Conservation (phyloP, 805 yeast species). For the Zygoascus ofunaensis region DNA sequence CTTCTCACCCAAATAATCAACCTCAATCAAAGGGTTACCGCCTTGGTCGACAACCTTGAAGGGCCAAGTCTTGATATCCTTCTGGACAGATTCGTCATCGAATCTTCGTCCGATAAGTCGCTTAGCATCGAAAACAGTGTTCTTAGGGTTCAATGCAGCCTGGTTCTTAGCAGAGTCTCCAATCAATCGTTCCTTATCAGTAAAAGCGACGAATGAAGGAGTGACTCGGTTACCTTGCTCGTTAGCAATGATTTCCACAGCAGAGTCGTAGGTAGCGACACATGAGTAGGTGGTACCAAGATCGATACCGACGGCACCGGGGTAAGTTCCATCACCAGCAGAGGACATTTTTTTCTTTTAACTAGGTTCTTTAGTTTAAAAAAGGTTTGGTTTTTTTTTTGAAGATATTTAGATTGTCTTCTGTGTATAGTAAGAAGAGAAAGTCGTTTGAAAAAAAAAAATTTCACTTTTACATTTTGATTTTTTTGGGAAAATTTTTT, state of each 20-base stretch:
- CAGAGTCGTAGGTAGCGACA: constrained; percentile 90
- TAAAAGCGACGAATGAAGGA: constrained; percentile 92
- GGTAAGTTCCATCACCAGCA: constrained; percentile 86
- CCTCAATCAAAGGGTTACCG: constrained; percentile 74
- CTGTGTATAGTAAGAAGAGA: constrained; percentile 5
- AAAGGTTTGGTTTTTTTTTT: constrained; percentile 2
- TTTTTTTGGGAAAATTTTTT: constrained; percentile 9
- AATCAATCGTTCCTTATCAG: constrained; percentile 83
- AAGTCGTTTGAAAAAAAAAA: neutral
- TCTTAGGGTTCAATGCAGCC: constrained; percentile 86
- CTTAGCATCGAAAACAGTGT: constrained; percentile 83
- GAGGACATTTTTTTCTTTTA: constrained; percentile 19
- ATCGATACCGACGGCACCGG: constrained; percentile 99
- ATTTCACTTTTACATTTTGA: constrained; percentile 5
- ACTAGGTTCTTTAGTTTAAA: constrained; percentile 1
- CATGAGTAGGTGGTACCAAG: constrained; percentile 94
- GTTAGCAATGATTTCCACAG: constrained; percentile 93
- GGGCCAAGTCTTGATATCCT: constrained; percentile 91
- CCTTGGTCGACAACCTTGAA: constrained; percentile 66
- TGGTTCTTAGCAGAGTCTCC: constrained; percentile 98
- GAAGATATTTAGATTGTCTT: constrained; percentile 3
- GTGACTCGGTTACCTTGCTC: constrained; percentile 99
- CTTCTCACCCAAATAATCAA: constrained; percentile 74
- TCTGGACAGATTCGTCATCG: constrained; percentile 75
- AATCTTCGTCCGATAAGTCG: constrained; percentile 89